Base-by-base conservation (phyloP, 2,329 filamentous ascomycete species). In the Botrytis hyacinthi region DNA sequence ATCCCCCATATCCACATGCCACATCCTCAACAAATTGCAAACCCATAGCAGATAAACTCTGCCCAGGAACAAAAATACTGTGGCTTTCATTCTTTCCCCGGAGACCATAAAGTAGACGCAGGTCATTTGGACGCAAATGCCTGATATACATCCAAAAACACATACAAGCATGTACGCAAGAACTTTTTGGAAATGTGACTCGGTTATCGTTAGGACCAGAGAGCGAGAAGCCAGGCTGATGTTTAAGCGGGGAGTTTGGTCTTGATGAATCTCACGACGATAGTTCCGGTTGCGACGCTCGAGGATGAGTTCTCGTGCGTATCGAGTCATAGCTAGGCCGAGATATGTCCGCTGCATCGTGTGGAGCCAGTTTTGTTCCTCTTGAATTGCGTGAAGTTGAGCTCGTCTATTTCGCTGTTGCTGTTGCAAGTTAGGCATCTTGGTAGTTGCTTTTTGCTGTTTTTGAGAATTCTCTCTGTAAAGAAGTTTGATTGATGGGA, bases 141-240 rank as follows among this genome's bases (percentile, higher is more conserved):
- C 9, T 22, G 22, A 35, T 35, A 10, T 4, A 5, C 3, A 12
- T 35, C 18, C 32, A 22, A 60, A 60, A 22, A 35, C 9, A 6
- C 3, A 37, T 20, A 37, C 1, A 9, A 59, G 18, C 0, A 59
- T 35, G 0, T 32, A 0, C 4, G 8, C 18, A 59, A 18, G 16
- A 20, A 59, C 1, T 20, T 10, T 32, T 1, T 59, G 4, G 18
- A 59, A 29, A 22, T n/a, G 35, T 3, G 35, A 12, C 10, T n/a
- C 12, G 59, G 59, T 40, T 14, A 37, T n/a, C 22, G 59, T 40
- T 8, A 61, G 22, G 3, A 61, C 8, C 8, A 61, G 35, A 16
- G 59, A 40, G 59, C 59, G 22, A 5, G 22, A 12, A 12, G 12
- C 16, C 7, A 14, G 32, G 20, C 4, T n/a, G 35, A 61, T n/a